Evolutionary conservation across 805 yeast genomes (phyloP).

Genomic region (Ogataea glucozyma): DNA sequence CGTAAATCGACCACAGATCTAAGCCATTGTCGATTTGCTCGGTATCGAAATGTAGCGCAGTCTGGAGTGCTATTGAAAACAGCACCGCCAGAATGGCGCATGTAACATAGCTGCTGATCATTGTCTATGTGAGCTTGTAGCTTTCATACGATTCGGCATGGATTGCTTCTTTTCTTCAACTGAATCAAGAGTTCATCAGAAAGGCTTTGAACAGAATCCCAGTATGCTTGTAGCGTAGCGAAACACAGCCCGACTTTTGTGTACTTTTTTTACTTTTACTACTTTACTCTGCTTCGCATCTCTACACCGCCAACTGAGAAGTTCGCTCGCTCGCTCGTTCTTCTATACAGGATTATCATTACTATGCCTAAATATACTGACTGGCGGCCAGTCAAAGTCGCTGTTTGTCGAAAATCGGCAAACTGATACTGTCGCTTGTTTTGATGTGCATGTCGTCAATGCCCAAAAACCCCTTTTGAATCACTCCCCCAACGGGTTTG

Average conservation of each 20-base stretch:
- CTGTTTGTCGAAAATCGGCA: slow-evolving; percentile 46
- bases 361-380: not conserved
- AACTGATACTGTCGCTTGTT: slow-evolving; percentile 64
- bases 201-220: slow-evolving; percentile 1
- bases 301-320: too few relatives aligned
- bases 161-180: not conserved
- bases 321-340: too few relatives aligned
- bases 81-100: not conserved
- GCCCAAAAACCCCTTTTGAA: slow-evolving; percentile 43
- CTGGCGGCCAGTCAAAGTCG: not conserved
- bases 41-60: not conserved
- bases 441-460: slow-evolving; percentile 58
- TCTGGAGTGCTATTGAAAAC: not conserved
- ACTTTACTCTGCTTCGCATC: too few relatives aligned
- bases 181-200: not conserved
- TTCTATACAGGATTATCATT: too few relatives aligned
- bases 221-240: not conserved
- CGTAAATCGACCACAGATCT: slow-evolving; percentile 16
- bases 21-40: slow-evolving; percentile 1
- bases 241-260: slow-evolving; percentile 5
- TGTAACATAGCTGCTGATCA: not conserved
- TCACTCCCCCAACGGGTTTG: slow-evolving; percentile 60
- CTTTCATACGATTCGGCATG: not conserved
- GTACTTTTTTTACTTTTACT: too few relatives aligned
- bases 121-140: not conserved